These are phyloP conservation scores for Rhynchospora breviuscula DNA, from an alignment of 176 grass and related monocot genomes.

Conservation along the genomic window DNA sequence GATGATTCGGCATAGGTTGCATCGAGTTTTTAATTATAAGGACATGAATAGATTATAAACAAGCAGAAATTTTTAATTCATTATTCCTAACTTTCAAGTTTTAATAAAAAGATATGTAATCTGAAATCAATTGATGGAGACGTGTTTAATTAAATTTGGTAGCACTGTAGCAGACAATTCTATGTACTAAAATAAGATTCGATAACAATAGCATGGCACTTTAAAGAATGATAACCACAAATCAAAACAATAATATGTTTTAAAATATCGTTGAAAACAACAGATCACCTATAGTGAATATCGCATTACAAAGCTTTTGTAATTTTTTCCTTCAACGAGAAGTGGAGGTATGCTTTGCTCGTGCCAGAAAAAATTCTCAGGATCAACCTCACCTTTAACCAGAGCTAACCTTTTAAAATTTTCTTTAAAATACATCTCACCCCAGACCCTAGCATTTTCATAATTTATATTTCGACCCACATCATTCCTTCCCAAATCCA, in stretches of 20 bases:
- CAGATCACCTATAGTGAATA: neutral
- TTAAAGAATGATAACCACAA: no score
- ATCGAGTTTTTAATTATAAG: no score
- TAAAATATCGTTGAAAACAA: neutral
- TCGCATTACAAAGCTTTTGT: neutral
- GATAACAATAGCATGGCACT: neutral
- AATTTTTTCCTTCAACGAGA: neutral
- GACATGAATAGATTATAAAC: neutral
- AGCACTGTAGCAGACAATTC: no score
- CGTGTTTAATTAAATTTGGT: no score
- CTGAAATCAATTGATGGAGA: neutral
- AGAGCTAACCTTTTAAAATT: slow-evolving; percentile 47
- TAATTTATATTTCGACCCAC: slow-evolving; percentile 20
- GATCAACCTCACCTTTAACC: slow-evolving; percentile 51
- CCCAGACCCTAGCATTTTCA: slow-evolving; percentile 35
- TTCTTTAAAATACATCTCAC: slow-evolving; percentile 46
- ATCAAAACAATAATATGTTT: neutral
- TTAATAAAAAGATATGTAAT: neutral
- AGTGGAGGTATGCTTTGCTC: slow-evolving; percentile 55
- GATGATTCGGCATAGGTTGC: no score
- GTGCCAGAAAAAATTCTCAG: slow-evolving; percentile 52
- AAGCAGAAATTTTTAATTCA: neutral
- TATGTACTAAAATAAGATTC: no score
- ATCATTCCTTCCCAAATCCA: slow-evolving; percentile 41
- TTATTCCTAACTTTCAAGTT: neutral